phyloP scores from a whole-genome alignment of 192 early-diverging fungal genomes.

The Coemansia sp. region DNA sequence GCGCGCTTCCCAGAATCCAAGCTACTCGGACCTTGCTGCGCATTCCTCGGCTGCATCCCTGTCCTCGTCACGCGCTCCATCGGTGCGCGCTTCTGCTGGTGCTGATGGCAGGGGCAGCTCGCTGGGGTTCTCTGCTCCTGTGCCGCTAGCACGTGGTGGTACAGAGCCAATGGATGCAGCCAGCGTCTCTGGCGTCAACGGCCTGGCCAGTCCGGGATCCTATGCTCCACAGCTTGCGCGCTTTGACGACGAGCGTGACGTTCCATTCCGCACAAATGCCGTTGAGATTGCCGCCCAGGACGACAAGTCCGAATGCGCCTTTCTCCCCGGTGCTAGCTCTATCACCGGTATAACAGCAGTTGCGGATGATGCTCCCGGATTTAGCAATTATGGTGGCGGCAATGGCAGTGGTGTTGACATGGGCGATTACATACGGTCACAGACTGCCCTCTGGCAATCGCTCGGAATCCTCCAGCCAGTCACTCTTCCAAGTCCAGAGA shows the following conservation, averaged over 20 bases:
- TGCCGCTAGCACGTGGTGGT: neutral
- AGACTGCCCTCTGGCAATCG: constrained; percentile 30
- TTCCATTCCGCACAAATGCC: constrained; percentile 45
- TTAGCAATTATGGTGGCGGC: constrained; percentile 6
- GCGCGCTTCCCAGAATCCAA: constrained; percentile 35
- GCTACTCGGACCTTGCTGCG: neutral
- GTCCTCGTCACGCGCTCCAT: neutral
- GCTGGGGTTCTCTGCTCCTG: neutral
- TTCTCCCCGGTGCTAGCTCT: constrained; percentile 17
- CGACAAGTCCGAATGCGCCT: constrained; percentile 50
- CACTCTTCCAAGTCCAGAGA: neutral
- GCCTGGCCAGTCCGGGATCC: neutral
- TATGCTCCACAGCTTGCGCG: constrained; percentile 11
- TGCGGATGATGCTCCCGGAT: neutral
- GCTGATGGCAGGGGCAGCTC: neutral
- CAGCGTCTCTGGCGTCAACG: neutral
- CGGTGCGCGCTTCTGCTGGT: neutral
- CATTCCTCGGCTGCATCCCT: neutral
- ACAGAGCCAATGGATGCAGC: neutral
- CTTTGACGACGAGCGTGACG: constrained; percentile 37
- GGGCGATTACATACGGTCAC: constrained; percentile 16
- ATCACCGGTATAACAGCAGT: neutral
- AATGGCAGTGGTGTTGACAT: constrained; percentile 10
- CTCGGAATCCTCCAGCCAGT: constrained; percentile 37
- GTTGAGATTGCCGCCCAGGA: constrained; percentile 53